Percentiles rank a stretch among this genome's conserved stretches.
Evolutionary conservation across 2,329 filamentous ascomycete species (phyloP).

Genomic region (Colletotrichum simmondsii): DNA sequence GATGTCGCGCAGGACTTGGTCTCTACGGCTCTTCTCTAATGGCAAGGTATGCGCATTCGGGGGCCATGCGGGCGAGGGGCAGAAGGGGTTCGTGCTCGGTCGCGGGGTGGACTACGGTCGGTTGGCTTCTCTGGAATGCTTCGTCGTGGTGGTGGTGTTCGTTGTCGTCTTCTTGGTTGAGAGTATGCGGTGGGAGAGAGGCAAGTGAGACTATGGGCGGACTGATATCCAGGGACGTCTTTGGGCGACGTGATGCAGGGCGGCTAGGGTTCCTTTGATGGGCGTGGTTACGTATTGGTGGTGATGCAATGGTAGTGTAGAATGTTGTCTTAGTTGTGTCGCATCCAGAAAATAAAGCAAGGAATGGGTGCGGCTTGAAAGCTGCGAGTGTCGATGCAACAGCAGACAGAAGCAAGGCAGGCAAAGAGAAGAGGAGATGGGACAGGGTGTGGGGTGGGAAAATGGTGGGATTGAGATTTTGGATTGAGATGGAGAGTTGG

Average conservation of each 20-base stretch:
- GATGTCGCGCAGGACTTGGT: slow-evolving; percentile 3
- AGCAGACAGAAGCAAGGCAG: neutral
- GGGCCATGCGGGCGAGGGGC: slow-evolving; percentile 22
- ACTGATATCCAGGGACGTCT: neutral
- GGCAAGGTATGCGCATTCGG: slow-evolving; percentile 15
- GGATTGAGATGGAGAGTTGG: neutral
- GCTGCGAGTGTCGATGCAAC: neutral
- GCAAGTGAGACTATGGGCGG: neutral
- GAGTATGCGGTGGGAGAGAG: neutral
- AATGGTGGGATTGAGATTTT: neutral
- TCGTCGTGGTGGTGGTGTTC: neutral
- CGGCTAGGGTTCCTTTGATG: neutral
- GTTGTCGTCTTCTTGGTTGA: neutral
- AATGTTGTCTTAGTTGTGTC: neutral
- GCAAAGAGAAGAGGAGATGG: neutral
- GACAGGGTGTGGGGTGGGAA: neutral
- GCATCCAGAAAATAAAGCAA: neutral
- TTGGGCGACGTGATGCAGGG: neutral
- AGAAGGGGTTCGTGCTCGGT: slow-evolving; percentile 25
- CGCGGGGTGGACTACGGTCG: neutral
- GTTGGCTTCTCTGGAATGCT: neutral
- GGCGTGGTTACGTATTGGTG: neutral
- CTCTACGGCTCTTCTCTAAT: slow-evolving; percentile 11
- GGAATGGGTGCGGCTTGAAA: neutral
- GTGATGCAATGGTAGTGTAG: neutral